Evolutionary conservation across 2,329 filamentous ascomycete genomes (phyloP).

Genomic region (Paecilomyces variotii): DNA sequence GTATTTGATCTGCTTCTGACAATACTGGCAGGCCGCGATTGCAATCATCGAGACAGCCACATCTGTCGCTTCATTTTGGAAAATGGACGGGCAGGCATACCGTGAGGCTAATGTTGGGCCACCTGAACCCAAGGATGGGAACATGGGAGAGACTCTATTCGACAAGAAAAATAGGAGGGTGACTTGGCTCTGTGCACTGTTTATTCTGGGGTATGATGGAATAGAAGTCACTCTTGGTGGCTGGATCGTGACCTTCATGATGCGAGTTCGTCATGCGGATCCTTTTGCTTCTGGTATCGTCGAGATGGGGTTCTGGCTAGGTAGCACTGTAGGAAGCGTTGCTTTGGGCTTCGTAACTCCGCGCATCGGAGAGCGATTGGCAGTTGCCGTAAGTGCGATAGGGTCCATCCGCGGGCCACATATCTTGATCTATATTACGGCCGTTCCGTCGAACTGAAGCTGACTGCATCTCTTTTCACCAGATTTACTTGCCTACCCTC

Average conservation of each 20-base stretch:
- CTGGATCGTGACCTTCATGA: slow-evolving; percentile 84
- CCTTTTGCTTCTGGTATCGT: slow-evolving; percentile 67
- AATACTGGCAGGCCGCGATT: slow-evolving; percentile 4
- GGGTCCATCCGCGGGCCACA: not conserved
- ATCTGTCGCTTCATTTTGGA: slow-evolving; percentile 9
- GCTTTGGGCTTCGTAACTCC: slow-evolving; percentile 69
- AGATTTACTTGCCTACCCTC: slow-evolving; percentile 55
- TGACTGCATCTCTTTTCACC: not conserved
- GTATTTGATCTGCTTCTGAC: not conserved
- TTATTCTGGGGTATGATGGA: slow-evolving; percentile 72
- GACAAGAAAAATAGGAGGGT: slow-evolving; percentile 25
- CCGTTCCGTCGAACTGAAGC: not conserved
- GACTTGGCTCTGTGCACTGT: slow-evolving; percentile 64
- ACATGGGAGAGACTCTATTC: slow-evolving; percentile 6
- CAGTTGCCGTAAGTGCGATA: slow-evolving; percentile 38
- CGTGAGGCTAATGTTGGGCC: slow-evolving; percentile 1
- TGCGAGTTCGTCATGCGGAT: slow-evolving; percentile 60
- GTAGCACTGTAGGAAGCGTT: slow-evolving; percentile 66
- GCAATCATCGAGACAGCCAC: slow-evolving; percentile 49
- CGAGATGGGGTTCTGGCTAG: slow-evolving; percentile 77
- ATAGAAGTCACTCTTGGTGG: slow-evolving; percentile 63
- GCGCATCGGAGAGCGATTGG: slow-evolving; percentile 56
- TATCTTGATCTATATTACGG: not conserved
- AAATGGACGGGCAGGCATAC: slow-evolving; percentile 8
- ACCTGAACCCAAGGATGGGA: slow-evolving; percentile 1